phyloP scores from a whole-genome alignment of 2,329 filamentous ascomycete species.

The Eurotiales sp. region DNA sequence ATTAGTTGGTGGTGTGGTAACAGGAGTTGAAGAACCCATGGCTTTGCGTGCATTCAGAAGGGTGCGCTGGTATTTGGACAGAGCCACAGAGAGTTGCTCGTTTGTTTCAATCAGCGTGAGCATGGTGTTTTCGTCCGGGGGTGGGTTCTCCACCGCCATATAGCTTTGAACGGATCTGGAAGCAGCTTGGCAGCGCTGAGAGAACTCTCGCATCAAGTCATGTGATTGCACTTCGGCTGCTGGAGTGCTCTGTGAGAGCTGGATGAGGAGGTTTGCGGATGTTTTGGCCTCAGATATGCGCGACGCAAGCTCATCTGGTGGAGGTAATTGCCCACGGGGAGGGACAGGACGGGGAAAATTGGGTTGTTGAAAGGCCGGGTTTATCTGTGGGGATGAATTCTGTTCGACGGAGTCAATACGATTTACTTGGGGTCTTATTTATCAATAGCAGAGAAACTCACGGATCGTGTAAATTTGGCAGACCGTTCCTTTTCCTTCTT shows the following conservation, averaged over 20 bases:
- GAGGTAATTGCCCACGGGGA: conserved; percentile 54
- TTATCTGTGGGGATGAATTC: neutral
- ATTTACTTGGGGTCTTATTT: neutral
- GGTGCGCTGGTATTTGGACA: conserved; percentile 80
- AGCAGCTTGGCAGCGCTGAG: conserved; percentile 77
- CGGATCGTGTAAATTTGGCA: conserved; percentile 36
- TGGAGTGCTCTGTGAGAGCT: conserved; percentile 83
- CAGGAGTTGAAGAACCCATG: conserved; percentile 10
- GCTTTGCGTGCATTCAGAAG: conserved; percentile 57
- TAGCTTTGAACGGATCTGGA: conserved; percentile 79
- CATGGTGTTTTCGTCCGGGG: conserved; percentile 90
- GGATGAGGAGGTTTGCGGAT: conserved; percentile 85
- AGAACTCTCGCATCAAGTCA: conserved; percentile 91
- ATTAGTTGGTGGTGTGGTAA: neutral
- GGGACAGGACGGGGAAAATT: conserved; percentile 18
- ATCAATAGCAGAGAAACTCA: conserved; percentile 11
- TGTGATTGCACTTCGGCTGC: conserved; percentile 70
- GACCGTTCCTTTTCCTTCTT: conserved; percentile 73
- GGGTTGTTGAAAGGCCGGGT: conserved; percentile 13
- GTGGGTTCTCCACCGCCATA: conserved; percentile 73
- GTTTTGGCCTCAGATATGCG: conserved; percentile 87
- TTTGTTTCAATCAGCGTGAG: conserved; percentile 91
- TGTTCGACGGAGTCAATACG: too few relatives aligned
- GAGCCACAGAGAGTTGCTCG: conserved; percentile 77
- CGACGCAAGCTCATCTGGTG: conserved; percentile 71